Evolutionary conservation across 352 stramenopile genomes (phyloP).

Genomic region (Pythium coloratum): DNA sequence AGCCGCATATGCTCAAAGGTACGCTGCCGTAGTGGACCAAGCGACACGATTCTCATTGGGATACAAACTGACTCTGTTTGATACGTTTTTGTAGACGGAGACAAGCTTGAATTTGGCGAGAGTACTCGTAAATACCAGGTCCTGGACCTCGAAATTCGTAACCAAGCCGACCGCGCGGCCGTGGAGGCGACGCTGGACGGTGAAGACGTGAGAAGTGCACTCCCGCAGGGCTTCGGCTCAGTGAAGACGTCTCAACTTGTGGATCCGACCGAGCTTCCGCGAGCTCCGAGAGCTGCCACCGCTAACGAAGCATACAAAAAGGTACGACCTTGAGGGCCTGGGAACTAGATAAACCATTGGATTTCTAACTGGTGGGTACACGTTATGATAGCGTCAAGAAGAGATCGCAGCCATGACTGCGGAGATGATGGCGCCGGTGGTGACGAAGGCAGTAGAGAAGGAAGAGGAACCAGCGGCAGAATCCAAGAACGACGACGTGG

Average conservation of each 20-base stretch:
- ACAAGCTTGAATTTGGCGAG: constrained; percentile 57
- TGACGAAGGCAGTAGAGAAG: not conserved
- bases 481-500: constrained; percentile 1
- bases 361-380: too few species aligned
- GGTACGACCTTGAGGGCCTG: constrained; percentile 21
- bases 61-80: not conserved
- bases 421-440: constrained; percentile 59
- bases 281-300: not conserved
- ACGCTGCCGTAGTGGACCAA: not conserved
- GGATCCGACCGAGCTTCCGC: constrained; percentile 4
- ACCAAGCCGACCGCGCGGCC: not conserved
- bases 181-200: constrained; percentile 5
- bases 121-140: constrained; percentile 68
- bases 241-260: not conserved
- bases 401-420: constrained; percentile 76
- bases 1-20: constrained; percentile 43
- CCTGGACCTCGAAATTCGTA: constrained; percentile 20
- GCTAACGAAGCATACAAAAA: constrained; percentile 31
- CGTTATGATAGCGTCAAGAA: constrained; percentile 39
- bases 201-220: constrained; percentile 31
- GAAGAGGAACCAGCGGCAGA: not conserved
- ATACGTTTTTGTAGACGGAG: constrained; percentile 36
- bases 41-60: not conserved
- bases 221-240: constrained; percentile 52
- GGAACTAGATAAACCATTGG: too few species aligned